Percentiles rank a stretch among this genome's conserved stretches.
These are phyloP conservation scores for Talaromyces sp. DNA, from an alignment of 2,329 filamentous ascomycete genomes.

Conservation along the genomic window DNA sequence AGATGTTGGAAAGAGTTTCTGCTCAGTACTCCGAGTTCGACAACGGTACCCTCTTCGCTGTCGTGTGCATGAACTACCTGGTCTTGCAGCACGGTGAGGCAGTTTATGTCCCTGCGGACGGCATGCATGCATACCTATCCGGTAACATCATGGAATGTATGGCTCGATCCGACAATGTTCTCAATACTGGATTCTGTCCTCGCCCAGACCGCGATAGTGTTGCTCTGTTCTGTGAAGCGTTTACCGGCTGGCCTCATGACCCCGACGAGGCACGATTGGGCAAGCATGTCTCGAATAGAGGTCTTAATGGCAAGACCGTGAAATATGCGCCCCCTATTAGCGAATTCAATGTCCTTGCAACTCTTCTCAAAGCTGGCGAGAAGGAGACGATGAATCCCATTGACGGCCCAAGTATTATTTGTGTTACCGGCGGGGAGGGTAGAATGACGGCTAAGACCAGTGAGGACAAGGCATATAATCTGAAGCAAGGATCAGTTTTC, in stretches of 20 bases:
- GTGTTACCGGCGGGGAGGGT: constrained; percentile 60
- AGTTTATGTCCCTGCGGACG: constrained; percentile 69
- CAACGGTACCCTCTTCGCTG: constrained; percentile 65
- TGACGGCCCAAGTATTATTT: constrained; percentile 61
- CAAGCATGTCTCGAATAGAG: constrained; percentile 48
- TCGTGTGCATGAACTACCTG: constrained; percentile 73
- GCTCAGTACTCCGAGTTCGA: constrained; percentile 63
- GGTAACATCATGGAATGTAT: constrained; percentile 78
- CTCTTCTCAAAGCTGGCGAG: constrained; percentile 56
- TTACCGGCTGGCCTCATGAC: constrained; percentile 64
- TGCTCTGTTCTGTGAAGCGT: constrained; percentile 59
- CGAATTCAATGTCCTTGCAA: constrained; percentile 68
- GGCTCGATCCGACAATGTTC: constrained; percentile 70
- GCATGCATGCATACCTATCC: constrained; percentile 69
- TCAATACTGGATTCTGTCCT: constrained; percentile 73
- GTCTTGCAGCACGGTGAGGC: constrained; percentile 63
- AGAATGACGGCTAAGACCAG: constrained; percentile 46
- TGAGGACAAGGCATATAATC: constrained; percentile 50
- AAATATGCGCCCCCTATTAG: constrained; percentile 65
- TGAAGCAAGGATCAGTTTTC: constrained; percentile 63
- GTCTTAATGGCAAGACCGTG: constrained; percentile 58
- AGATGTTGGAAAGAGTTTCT: constrained; percentile 63
- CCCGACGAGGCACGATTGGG: constrained; percentile 56
- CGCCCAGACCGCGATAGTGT: constrained; percentile 61
- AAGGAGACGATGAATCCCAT: constrained; percentile 56